Base-by-base conservation (phyloP, 371 early-diverging fungal genomes). In the Mortierella sp. region DNA sequence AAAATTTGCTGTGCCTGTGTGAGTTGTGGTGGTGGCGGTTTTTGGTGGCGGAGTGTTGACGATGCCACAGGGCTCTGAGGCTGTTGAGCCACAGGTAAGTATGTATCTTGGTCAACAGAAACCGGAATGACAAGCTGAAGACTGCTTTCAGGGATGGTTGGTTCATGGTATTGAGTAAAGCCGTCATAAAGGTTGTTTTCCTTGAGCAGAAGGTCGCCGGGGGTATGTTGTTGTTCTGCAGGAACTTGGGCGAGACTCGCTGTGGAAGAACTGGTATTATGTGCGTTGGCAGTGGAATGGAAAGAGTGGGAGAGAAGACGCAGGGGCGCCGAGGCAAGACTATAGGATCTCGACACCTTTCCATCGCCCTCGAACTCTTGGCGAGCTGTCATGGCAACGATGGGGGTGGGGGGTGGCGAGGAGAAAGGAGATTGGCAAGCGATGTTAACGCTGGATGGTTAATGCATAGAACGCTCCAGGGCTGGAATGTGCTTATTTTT, bases 271-370 rank as follows among this genome's bases (percentile, higher is more conserved):
- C 19, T 34, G 56, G 27, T 41, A 52, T n/a, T 43, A 42, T 75
- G 76, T 4, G 70, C 43, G 54, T 65, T 76, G 62, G 75, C 68
- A 21, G 76, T 76, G 54, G 76, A 76, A 49, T 76, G 76, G 62
- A 69, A 76, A 24, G 76, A 76, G 49, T 76, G 76, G 4, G 76
- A 76, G 26, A 76, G 66, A 30, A 76, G 56, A 14, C 76, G 70
- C 14, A 76, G 55, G 23, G 76, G 76, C 12, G 76, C 76, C 12
- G 76, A 76, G 12, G 76, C 70, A 23, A 76, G 61, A 30, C 70
- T 64, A 50, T 64, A 69, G 21, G 76, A 57, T 48, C 70, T 55
- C 6, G 75, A 49, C 11, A 50, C 68, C 24, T 68, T 73, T 32
- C 60, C 60, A 23, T 73, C 75, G 51, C 59, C 54, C 50, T 73